These are phyloP conservation scores for Gliomastix tumulicola DNA, from an alignment of 2,329 filamentous ascomycete species.

Conservation along the genomic window DNA sequence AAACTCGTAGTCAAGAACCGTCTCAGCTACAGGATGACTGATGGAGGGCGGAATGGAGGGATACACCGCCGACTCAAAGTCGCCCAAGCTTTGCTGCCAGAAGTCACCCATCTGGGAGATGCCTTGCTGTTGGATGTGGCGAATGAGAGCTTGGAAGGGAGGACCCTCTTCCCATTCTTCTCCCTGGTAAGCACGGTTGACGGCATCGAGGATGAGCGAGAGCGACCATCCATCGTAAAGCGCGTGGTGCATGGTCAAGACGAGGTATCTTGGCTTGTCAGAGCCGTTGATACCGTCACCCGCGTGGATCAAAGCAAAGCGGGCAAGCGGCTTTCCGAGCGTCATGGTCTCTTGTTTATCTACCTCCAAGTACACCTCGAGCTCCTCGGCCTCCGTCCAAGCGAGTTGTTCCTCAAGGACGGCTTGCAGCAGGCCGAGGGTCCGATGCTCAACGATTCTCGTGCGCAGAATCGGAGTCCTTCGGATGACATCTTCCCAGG, in stretches of 20 bases:
- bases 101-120: background rate
- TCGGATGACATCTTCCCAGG: constrained; percentile 30
- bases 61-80: too few species aligned
- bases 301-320: constrained; percentile 11
- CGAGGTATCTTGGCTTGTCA: constrained; percentile 7
- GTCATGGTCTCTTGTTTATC: constrained; percentile 19
- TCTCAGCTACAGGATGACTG: too few species aligned
- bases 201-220: background rate
- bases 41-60: too few species aligned
- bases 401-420: constrained; percentile 30
- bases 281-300: background rate
- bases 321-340: constrained; percentile 10
- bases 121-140: constrained; percentile 3
- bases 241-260: constrained; percentile 12
- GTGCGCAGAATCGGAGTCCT: constrained; percentile 37
- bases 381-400: constrained; percentile 16
- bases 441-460: constrained; percentile 37
- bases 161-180: background rate
- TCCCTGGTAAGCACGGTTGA: background rate
- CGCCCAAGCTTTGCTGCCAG: background rate
- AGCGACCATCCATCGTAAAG: constrained; percentile 11
- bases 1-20: too few species aligned
- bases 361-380: constrained; percentile 20
- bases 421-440: constrained; percentile 37
- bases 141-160: constrained; percentile 1